Evolutionary conservation across 495 filamentous ascomycete genomes (phyloP).

Genomic region (Coniosporium apollinis): DNA sequence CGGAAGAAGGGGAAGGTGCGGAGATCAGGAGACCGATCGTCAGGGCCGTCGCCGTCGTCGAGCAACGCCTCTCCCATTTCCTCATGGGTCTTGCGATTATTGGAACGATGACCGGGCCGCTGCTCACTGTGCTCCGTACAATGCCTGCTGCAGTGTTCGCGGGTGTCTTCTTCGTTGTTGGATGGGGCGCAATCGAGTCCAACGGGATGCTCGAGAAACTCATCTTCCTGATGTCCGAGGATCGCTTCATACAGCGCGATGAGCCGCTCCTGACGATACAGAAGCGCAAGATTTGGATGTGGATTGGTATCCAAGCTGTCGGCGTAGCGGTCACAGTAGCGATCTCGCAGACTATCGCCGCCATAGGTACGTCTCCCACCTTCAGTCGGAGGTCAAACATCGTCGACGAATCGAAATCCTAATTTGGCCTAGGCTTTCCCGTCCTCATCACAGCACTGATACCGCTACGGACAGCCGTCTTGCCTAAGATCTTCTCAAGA

Average conservation of each 20-base stretch:
- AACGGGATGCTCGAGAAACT: conserved; percentile 78
- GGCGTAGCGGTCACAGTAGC: conserved; percentile 81
- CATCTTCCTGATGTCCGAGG: conserved; percentile 57
- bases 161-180: conserved; percentile 92
- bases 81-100: conserved; percentile 69
- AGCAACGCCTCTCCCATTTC: conserved; percentile 80
- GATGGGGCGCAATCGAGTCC: conserved; percentile 41
- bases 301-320: conserved; percentile 58
- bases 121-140: conserved; percentile 65
- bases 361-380: no score
- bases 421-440: conserved; percentile 59
- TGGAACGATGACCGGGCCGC: conserved; percentile 74
- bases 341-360: conserved; percentile 90
- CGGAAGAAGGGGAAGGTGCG: conserved; percentile 29
- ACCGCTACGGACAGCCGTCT: conserved; percentile 54
- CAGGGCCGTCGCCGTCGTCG: conserved; percentile 53
- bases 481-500: conserved; percentile 50
- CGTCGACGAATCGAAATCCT: background rate
- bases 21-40: conserved; percentile 43
- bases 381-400: no score
- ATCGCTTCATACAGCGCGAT: conserved; percentile 38
- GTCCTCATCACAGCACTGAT: conserved; percentile 69
- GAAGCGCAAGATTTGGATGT: conserved; percentile 53
- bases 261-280: conserved; percentile 48
- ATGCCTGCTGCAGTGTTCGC: conserved; percentile 81